Percentiles rank a stretch among this genome's conserved stretches.
Evolutionary conservation across 768 basidiomycete genomes (phyloP).

Genomic region (Pleurotus salmoneostramineus): DNA sequence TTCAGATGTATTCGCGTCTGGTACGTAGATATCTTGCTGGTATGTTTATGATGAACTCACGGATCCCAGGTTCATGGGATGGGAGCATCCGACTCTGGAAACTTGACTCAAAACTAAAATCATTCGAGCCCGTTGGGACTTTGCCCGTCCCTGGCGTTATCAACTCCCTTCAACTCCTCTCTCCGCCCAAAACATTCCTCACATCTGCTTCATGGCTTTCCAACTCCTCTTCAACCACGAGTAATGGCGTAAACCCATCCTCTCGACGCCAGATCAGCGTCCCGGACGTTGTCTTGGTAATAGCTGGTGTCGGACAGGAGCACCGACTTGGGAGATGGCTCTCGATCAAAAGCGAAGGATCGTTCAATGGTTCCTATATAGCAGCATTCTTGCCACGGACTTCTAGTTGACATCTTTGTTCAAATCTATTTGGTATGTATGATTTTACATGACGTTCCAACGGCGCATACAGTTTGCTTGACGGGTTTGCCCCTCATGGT

Average conservation of each 20-base stretch:
- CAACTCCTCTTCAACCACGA: slow-evolving; percentile 1
- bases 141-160: slow-evolving; percentile 74
- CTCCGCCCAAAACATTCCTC: slow-evolving; percentile 47
- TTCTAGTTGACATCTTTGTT: not conserved
- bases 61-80: slow-evolving; percentile 87
- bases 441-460: too few species aligned
- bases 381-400: slow-evolving; percentile 49
- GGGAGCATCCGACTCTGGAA: slow-evolving; percentile 90
- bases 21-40: slow-evolving; percentile 21
- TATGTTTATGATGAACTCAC: not conserved
- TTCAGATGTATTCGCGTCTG: slow-evolving; percentile 88
- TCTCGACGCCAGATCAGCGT: not conserved
- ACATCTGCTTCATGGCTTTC: slow-evolving; percentile 29
- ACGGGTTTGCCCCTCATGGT: too few species aligned
- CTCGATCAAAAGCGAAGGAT: slow-evolving; percentile 61
- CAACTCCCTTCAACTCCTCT: slow-evolving; percentile 84
- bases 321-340: slow-evolving; percentile 90
- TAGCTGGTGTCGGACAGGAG: slow-evolving; percentile 85
- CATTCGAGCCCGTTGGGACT: slow-evolving; percentile 65
- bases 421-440: too few species aligned
- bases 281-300: slow-evolving; percentile 46
- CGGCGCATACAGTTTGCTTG: too few species aligned
- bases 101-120: slow-evolving; percentile 72
- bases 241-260: not conserved
- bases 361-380: slow-evolving; percentile 69